Conservation (phyloP, 768 basidiomycete species). For the Tricholoma hemisulphureum region DNA sequence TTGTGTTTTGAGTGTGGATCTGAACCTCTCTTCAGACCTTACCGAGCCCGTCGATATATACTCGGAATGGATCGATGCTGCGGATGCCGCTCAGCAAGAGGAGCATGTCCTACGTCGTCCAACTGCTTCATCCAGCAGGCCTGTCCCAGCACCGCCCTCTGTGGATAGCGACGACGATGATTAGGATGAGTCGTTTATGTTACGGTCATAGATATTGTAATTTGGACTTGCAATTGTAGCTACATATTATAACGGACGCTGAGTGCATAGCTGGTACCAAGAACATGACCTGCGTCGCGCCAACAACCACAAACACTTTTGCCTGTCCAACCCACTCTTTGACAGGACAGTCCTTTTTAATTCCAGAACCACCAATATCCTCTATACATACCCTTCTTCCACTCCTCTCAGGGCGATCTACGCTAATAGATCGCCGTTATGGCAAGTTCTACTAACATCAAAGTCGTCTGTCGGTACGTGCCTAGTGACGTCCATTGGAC, state of each 20-base stretch:
- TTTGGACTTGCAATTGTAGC: slow-evolving; percentile 15
- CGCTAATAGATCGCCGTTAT: slow-evolving; percentile 34
- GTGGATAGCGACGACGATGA: slow-evolving; percentile 53
- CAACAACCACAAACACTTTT: slow-evolving; percentile 27
- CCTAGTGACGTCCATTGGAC: slow-evolving; percentile 5
- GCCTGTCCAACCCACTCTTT: slow-evolving; percentile 5
- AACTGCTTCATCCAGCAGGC: slow-evolving; percentile 58
- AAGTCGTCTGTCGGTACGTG: slow-evolving; percentile 96
- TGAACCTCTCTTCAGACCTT: slow-evolving; percentile 50
- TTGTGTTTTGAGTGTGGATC: slow-evolving; percentile 4
- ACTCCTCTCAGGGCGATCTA: slow-evolving; percentile 16
- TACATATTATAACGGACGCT: slow-evolving; percentile 7
- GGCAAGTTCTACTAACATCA: slow-evolving; percentile 88
- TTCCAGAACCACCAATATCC: slow-evolving; percentile 13
- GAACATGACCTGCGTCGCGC: slow-evolving; percentile 16
- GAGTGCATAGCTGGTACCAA: slow-evolving; percentile 10
- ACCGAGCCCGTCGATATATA: slow-evolving; percentile 89
- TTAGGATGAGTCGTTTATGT: slow-evolving; percentile 8
- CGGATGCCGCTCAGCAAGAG: slow-evolving; percentile 75
- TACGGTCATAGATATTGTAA: slow-evolving; percentile 10
- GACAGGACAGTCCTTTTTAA: slow-evolving; percentile 8
- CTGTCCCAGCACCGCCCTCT: slow-evolving; percentile 39
- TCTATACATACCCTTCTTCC: slow-evolving; percentile 7
- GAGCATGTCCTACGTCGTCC: slow-evolving; percentile 52
- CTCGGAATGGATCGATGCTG: slow-evolving; percentile 90